These are phyloP conservation scores for Cordyceps javanica DNA, from an alignment of 2,329 filamentous ascomycete genomes.

Conservation along the genomic window DNA sequence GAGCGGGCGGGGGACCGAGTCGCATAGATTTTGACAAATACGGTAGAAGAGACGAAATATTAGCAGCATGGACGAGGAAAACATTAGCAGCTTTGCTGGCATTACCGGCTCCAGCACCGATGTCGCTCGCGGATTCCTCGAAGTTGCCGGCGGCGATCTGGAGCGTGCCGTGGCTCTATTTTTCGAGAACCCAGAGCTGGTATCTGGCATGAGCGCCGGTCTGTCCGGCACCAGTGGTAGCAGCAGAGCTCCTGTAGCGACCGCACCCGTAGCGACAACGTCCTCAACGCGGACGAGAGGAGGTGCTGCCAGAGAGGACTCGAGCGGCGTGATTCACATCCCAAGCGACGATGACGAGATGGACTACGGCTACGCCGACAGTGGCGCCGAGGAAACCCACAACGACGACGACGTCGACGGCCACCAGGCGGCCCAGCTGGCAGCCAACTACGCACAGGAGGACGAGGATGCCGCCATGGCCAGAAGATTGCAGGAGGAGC, in stretches of 20 bases:
- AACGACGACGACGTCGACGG: conserved; percentile 31
- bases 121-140: conserved; percentile 75
- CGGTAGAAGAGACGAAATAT: background rate
- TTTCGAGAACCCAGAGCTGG: conserved; percentile 77
- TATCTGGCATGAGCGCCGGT: conserved; percentile 30
- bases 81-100: conserved; percentile 69
- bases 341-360: conserved; percentile 63
- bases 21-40: background rate
- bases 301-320: conserved; percentile 28
- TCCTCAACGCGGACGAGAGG: conserved; percentile 17
- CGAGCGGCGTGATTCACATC: conserved; percentile 55
- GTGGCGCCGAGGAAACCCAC: conserved; percentile 31
- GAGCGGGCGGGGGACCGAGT: background rate
- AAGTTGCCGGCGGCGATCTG: conserved; percentile 76
- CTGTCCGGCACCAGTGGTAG: conserved; percentile 16
- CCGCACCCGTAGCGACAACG: conserved; percentile 19
- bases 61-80: conserved; percentile 43
- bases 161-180: conserved; percentile 84
- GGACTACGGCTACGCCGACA: conserved; percentile 16
- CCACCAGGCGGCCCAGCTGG: conserved; percentile 34
- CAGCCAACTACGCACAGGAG: conserved; percentile 47
- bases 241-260: conserved; percentile 20
- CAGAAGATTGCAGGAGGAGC: conserved; percentile 81
- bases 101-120: conserved; percentile 72
- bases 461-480: conserved; percentile 95